These are phyloP conservation scores for Candolleomyces eurysporus DNA, from an alignment of 768 basidiomycete species.

Conservation along the genomic window DNA sequence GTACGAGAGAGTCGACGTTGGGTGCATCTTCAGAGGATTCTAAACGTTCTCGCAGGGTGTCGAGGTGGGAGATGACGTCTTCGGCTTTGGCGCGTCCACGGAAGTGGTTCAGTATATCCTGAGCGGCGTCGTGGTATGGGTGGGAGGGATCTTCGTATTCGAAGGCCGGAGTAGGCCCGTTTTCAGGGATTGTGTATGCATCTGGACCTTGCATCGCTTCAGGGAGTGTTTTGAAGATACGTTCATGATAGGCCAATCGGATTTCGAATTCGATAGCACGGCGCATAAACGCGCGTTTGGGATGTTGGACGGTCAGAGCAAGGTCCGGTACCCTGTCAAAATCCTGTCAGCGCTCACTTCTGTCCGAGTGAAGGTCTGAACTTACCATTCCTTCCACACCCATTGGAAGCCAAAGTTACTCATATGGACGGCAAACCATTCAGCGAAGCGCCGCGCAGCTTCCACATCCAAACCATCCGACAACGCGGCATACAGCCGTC, in stretches of 20 bases:
- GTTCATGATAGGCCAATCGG: conserved; percentile 89
- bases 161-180: conserved; percentile 76
- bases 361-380: conserved; percentile 1
- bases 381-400: conserved; percentile 99
- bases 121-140: conserved; percentile 77
- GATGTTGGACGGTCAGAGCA: conserved; percentile 68
- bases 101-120: conserved; percentile 74
- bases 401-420: conserved; percentile 97
- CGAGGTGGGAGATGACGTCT: conserved; percentile 74
- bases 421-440: conserved; percentile 97
- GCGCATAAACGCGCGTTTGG: conserved; percentile 85
- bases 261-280: conserved; percentile 87
- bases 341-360: neutral
- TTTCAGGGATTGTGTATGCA: conserved; percentile 58
- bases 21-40: conserved; percentile 58
- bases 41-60: conserved; percentile 63
- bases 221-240: conserved; percentile 86
- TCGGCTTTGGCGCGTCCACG: conserved; percentile 79
- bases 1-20: conserved; percentile 64
- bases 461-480: conserved; percentile 88
- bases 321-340: conserved; percentile 80
- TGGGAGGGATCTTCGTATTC: conserved; percentile 79
- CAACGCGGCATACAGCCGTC: conserved; percentile 77
- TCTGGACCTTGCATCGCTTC: conserved; percentile 71
- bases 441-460: conserved; percentile 74